These are phyloP conservation scores for Pseudogymnoascus sp. DNA, from an alignment of 2,329 filamentous ascomycete genomes.

Conservation along the genomic window DNA sequence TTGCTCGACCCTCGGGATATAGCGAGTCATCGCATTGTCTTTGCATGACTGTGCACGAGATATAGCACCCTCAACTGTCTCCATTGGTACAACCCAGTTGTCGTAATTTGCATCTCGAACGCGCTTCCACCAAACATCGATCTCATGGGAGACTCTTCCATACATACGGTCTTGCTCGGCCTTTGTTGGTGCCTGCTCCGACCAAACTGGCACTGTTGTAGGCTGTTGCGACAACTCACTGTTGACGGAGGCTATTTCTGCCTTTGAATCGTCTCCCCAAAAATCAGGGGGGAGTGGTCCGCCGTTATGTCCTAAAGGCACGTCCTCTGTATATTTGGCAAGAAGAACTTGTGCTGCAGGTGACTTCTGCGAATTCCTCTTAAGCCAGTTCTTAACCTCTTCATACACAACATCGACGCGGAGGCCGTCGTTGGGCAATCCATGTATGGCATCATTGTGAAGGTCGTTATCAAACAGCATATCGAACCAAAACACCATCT, in stretches of 20 bases:
- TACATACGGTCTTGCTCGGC: slow-evolving; percentile 54
- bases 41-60: slow-evolving; percentile 53
- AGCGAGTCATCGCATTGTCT: slow-evolving; percentile 51
- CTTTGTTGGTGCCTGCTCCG: slow-evolving; percentile 35
- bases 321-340: slow-evolving; percentile 43
- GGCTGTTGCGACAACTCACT: slow-evolving; percentile 7
- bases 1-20: slow-evolving; percentile 25
- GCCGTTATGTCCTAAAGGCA: slow-evolving; percentile 29
- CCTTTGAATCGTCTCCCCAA: background rate
- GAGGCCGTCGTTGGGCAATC: slow-evolving; percentile 44
- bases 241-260: background rate
- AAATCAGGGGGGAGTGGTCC: slow-evolving; percentile 24
- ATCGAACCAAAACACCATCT: slow-evolving; percentile 64
- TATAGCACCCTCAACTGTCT: slow-evolving; percentile 53
- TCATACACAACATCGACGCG: slow-evolving; percentile 51
- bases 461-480: slow-evolving; percentile 55
- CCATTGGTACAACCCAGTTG: slow-evolving; percentile 53
- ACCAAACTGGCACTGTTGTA: slow-evolving; percentile 25
- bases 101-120: slow-evolving; percentile 56
- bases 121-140: slow-evolving; percentile 60
- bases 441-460: slow-evolving; percentile 47
- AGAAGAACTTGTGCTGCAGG: slow-evolving; percentile 49
- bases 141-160: slow-evolving; percentile 56
- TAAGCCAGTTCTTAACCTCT: slow-evolving; percentile 58
- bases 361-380: slow-evolving; percentile 54